Base-by-base conservation (phyloP, 2,329 filamentous ascomycete genomes). In the Colletotrichum liaoningense region DNA sequence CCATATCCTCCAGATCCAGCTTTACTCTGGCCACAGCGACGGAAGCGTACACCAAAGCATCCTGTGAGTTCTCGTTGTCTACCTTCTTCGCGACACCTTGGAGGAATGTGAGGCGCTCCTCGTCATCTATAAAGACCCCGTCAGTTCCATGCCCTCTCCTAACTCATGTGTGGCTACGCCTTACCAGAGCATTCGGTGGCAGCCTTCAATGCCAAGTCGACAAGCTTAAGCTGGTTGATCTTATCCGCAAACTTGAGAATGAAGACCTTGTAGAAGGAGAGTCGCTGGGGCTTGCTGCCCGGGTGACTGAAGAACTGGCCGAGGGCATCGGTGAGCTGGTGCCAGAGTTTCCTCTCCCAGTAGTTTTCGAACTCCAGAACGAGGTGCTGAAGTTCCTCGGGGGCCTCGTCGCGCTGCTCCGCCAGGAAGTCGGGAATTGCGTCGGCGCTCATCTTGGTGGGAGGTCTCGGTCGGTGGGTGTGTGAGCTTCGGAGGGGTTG, bases 321-420 rank as follows among this genome's bases (percentile, higher is more conserved):
- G 69, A 99, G 90, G 66, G 93, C 88, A 81, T 98, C 93, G 46
- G 97, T 99, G 77, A 99, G 93, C 86, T 99, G 95, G 87, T 99
- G 97, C 97, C 97, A 99, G 85, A 99, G 90, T 87, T 98, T 98
- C 80, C 96, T 93, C 88, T 99, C 97, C 97, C 97, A 99, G 81
- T 92, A 94, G 82, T 97, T 95, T 87, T 99, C 97, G 77, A 99
- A 98, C 79, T 93, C 91, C 79, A 99, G 90, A 83, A 98, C 94
- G 80, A 94, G 91, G 79, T 93, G 90, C 85, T 98, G 95, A 66
- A 97, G 90, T 83, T 97, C 94, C 78, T 95, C 94, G 65, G 95
- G 94, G 79, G 95, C 94, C 82, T 92, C 88, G 81, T 98, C 95
- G 82, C 95, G 93, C 90, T 97, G 94, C 79, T 97, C 93, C 74